A percentile compares a stretch with the other conserved stretches of the same genome.
phyloP scores from a whole-genome alignment of 1,284 basidiomycete species.

The Coriolopsis trogii region DNA sequence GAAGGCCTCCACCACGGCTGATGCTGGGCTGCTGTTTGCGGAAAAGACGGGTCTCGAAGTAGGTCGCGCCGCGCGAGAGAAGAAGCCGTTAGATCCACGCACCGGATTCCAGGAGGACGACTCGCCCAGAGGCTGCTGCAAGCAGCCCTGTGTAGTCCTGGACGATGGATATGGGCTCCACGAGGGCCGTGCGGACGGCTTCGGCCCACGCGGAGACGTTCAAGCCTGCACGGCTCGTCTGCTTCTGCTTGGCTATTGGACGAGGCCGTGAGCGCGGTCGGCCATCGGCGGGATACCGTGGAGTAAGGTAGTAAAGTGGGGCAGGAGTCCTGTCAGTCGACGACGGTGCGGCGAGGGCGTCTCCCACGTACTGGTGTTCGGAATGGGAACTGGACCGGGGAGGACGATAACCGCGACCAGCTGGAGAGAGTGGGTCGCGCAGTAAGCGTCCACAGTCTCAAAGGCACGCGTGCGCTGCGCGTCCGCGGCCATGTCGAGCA shows the following conservation, averaged over 20 bases:
- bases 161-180: conserved; percentile 33
- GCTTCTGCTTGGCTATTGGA: conserved; percentile 5
- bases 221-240: conserved; percentile 11
- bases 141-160: conserved; percentile 35
- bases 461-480: conserved; percentile 34
- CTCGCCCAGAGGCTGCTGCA: conserved; percentile 31
- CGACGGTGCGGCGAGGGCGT: conserved; percentile 11
- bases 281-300: too few species aligned
- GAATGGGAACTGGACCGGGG: conserved; percentile 9
- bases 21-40: conserved; percentile 19
- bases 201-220: conserved; percentile 28
- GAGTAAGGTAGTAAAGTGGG: too few species aligned
- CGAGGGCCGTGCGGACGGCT: conserved; percentile 26
- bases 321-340: conserved; percentile 21
- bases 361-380: conserved; percentile 17
- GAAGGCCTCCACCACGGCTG: conserved; percentile 12
- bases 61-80: conserved; percentile 6
- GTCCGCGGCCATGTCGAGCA: conserved; percentile 32
- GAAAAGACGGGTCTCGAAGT: conserved; percentile 8
- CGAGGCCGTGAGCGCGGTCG: background rate
- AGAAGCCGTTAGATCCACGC: conserved; percentile 15
- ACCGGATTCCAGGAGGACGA: conserved; percentile 33
- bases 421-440: conserved; percentile 31
- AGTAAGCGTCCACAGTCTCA: conserved; percentile 38
- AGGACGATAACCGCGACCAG: conserved; percentile 35